Percentiles rank a stretch among this genome's conserved stretches.
These are phyloP conservation scores for Volvox reticuliferus DNA, from an alignment of 139 green algal genomes.

Conservation along the genomic window DNA sequence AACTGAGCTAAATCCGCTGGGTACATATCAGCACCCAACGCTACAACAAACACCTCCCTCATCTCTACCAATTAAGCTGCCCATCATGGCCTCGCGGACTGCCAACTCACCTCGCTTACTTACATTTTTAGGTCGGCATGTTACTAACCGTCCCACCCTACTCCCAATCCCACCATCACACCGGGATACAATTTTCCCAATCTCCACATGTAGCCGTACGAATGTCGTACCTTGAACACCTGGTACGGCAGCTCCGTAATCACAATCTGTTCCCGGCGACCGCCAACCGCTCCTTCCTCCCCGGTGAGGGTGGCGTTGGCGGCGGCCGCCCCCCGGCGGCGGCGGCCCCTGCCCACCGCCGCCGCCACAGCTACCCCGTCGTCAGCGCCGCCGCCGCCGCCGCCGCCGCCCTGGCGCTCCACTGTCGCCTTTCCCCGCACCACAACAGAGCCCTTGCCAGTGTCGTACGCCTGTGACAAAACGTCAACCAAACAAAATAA, in stretches of 20 bases:
- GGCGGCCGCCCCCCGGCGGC: not conserved
- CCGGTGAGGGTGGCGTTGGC: not conserved
- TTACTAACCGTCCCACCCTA: not conserved
- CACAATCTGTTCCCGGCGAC: conserved; percentile 70
- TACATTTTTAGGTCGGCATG: not conserved
- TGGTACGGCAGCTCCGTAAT: conserved; percentile 95
- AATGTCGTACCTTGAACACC: conserved; percentile 85
- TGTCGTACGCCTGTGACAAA: conserved; percentile 57
- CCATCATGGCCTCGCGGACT: no score
- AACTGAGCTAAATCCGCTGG: no score
- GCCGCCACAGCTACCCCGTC: not conserved
- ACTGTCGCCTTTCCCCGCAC: conserved; percentile 80
- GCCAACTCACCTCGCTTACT: no score
- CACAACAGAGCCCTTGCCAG: conserved; percentile 79
- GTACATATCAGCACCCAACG: no score
- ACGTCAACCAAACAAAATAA: not conserved
- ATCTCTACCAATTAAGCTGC: no score
- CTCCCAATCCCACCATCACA: not conserved
- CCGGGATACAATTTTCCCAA: no score
- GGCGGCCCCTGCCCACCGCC: not conserved
- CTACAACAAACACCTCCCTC: no score
- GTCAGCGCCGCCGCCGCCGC: not conserved
- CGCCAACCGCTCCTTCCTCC: not conserved
- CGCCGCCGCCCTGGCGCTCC: conserved; percentile 61
- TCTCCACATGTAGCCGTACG: not conserved